Conservation (phyloP, 1,139 yeast species). For the Scheffersomyces cryptocercus region DNA sequence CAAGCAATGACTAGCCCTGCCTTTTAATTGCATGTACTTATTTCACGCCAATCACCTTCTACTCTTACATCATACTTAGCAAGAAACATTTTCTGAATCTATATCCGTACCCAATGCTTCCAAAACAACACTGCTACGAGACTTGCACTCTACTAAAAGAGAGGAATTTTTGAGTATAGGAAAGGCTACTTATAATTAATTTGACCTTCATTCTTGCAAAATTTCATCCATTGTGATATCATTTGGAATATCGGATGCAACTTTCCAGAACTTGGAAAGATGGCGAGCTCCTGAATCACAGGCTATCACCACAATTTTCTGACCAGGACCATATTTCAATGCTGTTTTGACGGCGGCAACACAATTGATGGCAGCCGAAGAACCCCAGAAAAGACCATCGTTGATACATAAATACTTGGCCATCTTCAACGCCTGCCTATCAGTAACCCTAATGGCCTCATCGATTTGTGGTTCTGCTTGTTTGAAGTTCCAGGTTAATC, state of each 20-base stretch:
- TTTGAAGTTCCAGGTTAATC: conserved; percentile 79
- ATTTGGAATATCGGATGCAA: conserved; percentile 43
- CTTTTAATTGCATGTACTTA: too few relatives aligned
- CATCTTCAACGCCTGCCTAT: conserved; percentile 81
- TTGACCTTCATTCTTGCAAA: conserved; percentile 6
- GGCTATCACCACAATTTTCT: conserved; percentile 79
- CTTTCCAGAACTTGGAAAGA: conserved; percentile 87
- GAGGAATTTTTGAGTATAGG: too few relatives aligned
- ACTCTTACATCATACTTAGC: too few relatives aligned
- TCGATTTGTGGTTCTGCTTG: conserved; percentile 73
- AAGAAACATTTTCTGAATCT: too few relatives aligned
- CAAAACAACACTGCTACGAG: not conserved
- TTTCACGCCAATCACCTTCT: too few relatives aligned
- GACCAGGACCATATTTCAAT: conserved; percentile 56
- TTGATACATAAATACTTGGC: conserved; percentile 77
- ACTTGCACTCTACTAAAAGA: too few relatives aligned
- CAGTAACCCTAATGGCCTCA: conserved; percentile 77
- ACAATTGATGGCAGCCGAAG: conserved; percentile 89
- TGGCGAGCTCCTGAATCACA: conserved; percentile 94
- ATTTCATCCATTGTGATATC: conserved; percentile 35
- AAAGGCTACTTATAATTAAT: not conserved
- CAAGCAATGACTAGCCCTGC: too few relatives aligned
- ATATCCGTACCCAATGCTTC: not conserved
- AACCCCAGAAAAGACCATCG: conserved; percentile 91
- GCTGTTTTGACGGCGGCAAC: conserved; percentile 84